phyloP scores from a whole-genome alignment of 257 asterid genomes.

The Solanum virginianum region DNA sequence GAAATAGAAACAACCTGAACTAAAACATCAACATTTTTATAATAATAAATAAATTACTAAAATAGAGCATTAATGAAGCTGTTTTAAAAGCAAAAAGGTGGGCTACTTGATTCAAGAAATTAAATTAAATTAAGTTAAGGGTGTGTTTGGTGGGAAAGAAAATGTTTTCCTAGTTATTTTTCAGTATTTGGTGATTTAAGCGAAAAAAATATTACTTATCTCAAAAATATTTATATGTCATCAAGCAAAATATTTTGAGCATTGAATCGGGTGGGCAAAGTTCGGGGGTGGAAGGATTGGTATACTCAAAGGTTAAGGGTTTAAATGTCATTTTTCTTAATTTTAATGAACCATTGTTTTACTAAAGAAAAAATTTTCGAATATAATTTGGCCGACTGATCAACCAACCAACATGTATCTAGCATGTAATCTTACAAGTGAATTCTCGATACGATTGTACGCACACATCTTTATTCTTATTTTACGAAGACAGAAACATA shows the following conservation, averaged over 20 bases:
- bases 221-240: not conserved
- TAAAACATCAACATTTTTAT: not conserved
- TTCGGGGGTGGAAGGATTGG: not conserved
- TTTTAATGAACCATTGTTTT: not conserved
- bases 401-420: too few relatives aligned
- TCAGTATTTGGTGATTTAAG: not conserved
- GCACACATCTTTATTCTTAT: not conserved
- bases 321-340: not conserved
- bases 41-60: slow-evolving; percentile 1
- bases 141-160: not conserved
- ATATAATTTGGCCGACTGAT: not conserved
- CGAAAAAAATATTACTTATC: not conserved
- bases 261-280: not conserved
- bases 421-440: not conserved
- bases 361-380: not conserved
- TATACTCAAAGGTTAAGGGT: not conserved
- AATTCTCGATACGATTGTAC: not conserved
- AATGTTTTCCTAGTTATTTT: not conserved
- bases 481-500: not conserved
- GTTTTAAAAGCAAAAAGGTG: slow-evolving; percentile 3
- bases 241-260: not conserved
- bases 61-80: not conserved
- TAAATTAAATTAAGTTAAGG: not conserved
- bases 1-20: slow-evolving; percentile 12
- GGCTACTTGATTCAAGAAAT: slow-evolving; percentile 21